Evolutionary conservation across 768 basidiomycete genomes (phyloP).

Genomic region (Tylopilus balloui): DNA sequence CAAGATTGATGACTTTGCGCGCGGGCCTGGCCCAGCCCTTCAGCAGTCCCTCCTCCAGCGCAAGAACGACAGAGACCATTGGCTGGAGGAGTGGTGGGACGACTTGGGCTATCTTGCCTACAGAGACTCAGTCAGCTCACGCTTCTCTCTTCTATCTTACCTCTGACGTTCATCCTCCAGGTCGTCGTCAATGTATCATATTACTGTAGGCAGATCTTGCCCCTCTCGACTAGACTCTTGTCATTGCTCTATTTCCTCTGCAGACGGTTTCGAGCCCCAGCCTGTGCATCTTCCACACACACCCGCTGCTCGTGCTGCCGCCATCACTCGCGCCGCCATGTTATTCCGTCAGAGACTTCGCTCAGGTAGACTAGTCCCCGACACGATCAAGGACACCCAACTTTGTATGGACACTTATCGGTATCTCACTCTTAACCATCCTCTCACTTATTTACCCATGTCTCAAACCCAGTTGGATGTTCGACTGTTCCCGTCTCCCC

Average conservation of each 20-base stretch:
- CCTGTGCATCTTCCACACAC: conserved; percentile 57
- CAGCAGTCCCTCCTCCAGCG: conserved; percentile 60
- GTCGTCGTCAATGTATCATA: conserved; percentile 93
- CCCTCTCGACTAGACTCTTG: neutral
- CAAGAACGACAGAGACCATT: conserved; percentile 57
- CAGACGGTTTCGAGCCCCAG: conserved; percentile 74
- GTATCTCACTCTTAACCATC: conserved; percentile 32
- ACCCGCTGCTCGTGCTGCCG: conserved; percentile 64
- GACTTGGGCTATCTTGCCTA: conserved; percentile 77
- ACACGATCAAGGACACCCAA: conserved; percentile 61
- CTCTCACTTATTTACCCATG: neutral
- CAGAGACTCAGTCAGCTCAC: conserved; percentile 65
- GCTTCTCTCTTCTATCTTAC: neutral
- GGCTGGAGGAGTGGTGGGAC: conserved; percentile 97
- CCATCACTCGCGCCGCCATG: conserved; percentile 65
- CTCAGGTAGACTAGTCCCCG: conserved; percentile 60
- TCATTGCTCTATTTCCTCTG: conserved; percentile 6
- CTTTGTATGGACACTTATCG: conserved; percentile 87
- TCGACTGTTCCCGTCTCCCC: conserved; percentile 82
- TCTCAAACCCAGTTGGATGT: conserved; percentile 71
- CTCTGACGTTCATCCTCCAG: conserved; percentile 32
- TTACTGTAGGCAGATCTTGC: conserved; percentile 57
- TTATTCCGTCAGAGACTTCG: conserved; percentile 69
- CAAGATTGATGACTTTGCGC: conserved; percentile 67
- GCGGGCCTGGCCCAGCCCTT: conserved; percentile 46